Base-by-base conservation (phyloP, 768 basidiomycete species). In the Strobilomyces echinocephalus region DNA sequence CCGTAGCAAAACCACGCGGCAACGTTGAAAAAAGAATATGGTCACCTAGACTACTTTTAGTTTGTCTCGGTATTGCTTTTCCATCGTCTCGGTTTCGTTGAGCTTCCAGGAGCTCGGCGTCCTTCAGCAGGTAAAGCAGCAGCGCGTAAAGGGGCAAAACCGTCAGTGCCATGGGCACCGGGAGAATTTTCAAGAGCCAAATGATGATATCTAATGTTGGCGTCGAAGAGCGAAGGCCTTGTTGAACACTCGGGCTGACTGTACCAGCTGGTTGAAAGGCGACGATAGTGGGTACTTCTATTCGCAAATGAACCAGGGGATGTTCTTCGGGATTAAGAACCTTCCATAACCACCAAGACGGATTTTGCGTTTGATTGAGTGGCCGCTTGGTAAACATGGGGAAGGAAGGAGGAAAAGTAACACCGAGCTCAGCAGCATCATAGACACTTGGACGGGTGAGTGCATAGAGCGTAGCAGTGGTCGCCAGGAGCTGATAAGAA, bases 31-130 rank as follows among this genome's bases (percentile, higher is more conserved):
- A 89, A 16, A 76, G 69, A 2, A 87, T 66, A 14, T 74, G 64
- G 24, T 69, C 72, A 49, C 79, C 73, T 12, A 82, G 65, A 3
- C 72, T 50, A 33, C 58, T 46, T 49, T 58, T 41, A 33, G 39
- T 31, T 47, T 64, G 69, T 8, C 56, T 41, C 5, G 72, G 67
- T 9, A 68, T 60, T 8, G 67, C 59, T 54, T 78, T 76, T 1
- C 73, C 63, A 34, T 80, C 81, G 2, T 73, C 73, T 31, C 81
- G 78, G 63, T 87, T 78, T 38, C 86, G 78, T 62, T 94, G 91
- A 3, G 90, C 88, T 62, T 94, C 94, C 34, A 97, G 77, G 1
- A 94, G 80, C 54, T 99, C 94, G 0, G 91, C 83, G 59, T 95
- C 87, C 73, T 95, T 95, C 56, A 97, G 74, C 2, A 99, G 77